phyloP scores from a whole-genome alignment of 2,329 filamentous ascomycete species.

The Mycosphaerella arachidis region DNA sequence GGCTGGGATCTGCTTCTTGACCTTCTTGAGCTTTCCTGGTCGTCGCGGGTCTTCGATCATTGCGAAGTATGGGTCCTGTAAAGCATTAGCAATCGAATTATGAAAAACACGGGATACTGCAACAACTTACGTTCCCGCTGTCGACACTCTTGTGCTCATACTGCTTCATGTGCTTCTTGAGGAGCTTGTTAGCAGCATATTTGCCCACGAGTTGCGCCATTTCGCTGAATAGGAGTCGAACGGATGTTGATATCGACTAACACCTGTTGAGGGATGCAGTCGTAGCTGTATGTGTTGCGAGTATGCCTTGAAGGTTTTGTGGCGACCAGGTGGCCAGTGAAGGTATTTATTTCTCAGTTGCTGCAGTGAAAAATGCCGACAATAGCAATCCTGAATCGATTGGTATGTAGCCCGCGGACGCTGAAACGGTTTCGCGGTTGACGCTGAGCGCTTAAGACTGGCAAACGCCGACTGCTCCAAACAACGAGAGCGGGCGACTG shows the following conservation, averaged over 20 bases:
- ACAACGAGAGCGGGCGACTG: background rate
- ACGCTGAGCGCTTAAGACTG: constrained; percentile 3
- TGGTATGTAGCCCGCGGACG: constrained; percentile 11
- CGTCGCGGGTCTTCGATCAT: constrained; percentile 68
- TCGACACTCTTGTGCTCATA: constrained; percentile 42
- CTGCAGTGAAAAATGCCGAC: constrained; percentile 13
- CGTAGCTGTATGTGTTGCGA: background rate
- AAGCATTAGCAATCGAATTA: background rate
- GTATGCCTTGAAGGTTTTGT: background rate
- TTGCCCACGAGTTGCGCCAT: constrained; percentile 47
- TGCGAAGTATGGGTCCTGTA: constrained; percentile 86
- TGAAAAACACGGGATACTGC: background rate
- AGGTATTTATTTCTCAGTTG: constrained; percentile 5
- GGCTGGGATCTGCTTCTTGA: constrained; percentile 76
- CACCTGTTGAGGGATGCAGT: background rate
- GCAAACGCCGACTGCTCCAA: background rate
- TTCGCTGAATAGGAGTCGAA: constrained; percentile 14
- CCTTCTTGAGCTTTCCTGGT: constrained; percentile 72
- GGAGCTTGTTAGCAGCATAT: constrained; percentile 48
- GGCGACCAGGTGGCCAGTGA: constrained; percentile 1
- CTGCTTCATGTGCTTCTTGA: constrained; percentile 45
- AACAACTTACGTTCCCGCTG: constrained; percentile 36
- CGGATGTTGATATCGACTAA: background rate
- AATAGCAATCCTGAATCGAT: constrained; percentile 16
- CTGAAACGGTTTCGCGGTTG: constrained; percentile 1